Evolutionary conservation across 805 yeast genomes (phyloP).

Genomic region (Ogataea pignaliae): DNA sequence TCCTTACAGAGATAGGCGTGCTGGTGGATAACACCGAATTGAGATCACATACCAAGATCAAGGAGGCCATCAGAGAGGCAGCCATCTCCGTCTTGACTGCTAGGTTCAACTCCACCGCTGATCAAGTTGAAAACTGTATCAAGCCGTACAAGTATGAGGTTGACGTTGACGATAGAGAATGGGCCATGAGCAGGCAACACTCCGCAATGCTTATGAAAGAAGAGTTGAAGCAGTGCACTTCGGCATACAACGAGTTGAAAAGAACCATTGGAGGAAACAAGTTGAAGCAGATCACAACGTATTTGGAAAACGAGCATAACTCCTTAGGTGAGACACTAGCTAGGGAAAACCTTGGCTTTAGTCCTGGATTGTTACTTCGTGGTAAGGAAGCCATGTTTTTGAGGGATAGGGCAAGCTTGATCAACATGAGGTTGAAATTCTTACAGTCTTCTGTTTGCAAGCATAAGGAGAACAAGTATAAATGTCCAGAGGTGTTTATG

Average conservation of each 20-base stretch:
- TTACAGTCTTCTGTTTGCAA: slow-evolving; percentile 74
- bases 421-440: slow-evolving; percentile 72
- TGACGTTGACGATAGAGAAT: slow-evolving; percentile 92
- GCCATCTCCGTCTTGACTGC: slow-evolving; percentile 73
- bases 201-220: slow-evolving; percentile 70
- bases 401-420: slow-evolving; percentile 62
- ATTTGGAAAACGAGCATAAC: slow-evolving; percentile 46
- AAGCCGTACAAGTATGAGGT: slow-evolving; percentile 97
- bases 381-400: slow-evolving; percentile 86
- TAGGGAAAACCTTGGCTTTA: slow-evolving; percentile 80
- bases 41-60: slow-evolving; percentile 82
- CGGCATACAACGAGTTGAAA: slow-evolving; percentile 53
- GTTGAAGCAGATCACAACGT: slow-evolving; percentile 75
- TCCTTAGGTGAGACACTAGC: slow-evolving; percentile 35
- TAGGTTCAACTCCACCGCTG: slow-evolving; percentile 87
- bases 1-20: slow-evolving; percentile 70
- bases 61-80: slow-evolving; percentile 76
- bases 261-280: slow-evolving; percentile 79
- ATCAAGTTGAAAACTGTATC: slow-evolving; percentile 97
- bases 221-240: slow-evolving; percentile 79
- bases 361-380: slow-evolving; percentile 63
- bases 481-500: slow-evolving; percentile 91
- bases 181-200: slow-evolving; percentile 79
- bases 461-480: slow-evolving; percentile 73
- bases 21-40: slow-evolving; percentile 72